These are phyloP conservation scores for Wickerhamiella cacticola DNA, from an alignment of 805 yeast genomes.

Conservation along the genomic window DNA sequence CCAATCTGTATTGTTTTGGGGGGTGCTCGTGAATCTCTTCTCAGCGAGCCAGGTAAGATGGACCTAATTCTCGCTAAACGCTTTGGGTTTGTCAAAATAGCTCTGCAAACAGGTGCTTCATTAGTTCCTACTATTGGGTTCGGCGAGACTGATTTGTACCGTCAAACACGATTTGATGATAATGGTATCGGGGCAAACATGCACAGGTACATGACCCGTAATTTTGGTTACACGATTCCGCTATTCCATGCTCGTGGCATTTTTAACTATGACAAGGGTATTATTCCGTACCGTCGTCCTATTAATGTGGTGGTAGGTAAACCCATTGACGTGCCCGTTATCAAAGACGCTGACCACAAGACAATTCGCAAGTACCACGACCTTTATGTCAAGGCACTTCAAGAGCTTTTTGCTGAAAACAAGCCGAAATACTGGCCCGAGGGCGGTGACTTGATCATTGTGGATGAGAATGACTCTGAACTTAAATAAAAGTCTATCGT, in stretches of 20 bases:
- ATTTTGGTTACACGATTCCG: conserved; percentile 76
- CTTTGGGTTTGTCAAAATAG: conserved; percentile 80
- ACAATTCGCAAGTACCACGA: conserved; percentile 44
- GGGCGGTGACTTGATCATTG: background rate
- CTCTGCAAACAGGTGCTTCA: conserved; percentile 66
- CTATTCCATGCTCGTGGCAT: conserved; percentile 85
- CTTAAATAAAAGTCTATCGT: no score
- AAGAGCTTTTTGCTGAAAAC: conserved; percentile 52
- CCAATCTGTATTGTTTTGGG: conserved; percentile 88
- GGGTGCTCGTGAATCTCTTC: conserved; percentile 83
- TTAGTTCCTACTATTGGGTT: conserved; percentile 83
- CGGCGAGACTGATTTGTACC: conserved; percentile 69
- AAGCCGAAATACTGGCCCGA: conserved; percentile 30
- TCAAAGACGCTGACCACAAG: conserved; percentile 13
- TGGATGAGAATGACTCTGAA: background rate
- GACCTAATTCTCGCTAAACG: conserved; percentile 65
- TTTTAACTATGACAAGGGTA: conserved; percentile 83
- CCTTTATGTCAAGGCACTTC: conserved; percentile 52
- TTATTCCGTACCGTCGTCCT: conserved; percentile 73
- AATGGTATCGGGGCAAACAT: conserved; percentile 27
- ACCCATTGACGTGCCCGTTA: conserved; percentile 30
- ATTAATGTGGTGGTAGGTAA: conserved; percentile 48
- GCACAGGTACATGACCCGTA: conserved; percentile 61
- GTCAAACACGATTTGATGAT: conserved; percentile 35
- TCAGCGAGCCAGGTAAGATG: conserved; percentile 46